Percentiles rank a stretch among this genome's conserved stretches.
phyloP scores from a whole-genome alignment of 768 basidiomycete genomes.

The Daedaleopsis sinensis region DNA sequence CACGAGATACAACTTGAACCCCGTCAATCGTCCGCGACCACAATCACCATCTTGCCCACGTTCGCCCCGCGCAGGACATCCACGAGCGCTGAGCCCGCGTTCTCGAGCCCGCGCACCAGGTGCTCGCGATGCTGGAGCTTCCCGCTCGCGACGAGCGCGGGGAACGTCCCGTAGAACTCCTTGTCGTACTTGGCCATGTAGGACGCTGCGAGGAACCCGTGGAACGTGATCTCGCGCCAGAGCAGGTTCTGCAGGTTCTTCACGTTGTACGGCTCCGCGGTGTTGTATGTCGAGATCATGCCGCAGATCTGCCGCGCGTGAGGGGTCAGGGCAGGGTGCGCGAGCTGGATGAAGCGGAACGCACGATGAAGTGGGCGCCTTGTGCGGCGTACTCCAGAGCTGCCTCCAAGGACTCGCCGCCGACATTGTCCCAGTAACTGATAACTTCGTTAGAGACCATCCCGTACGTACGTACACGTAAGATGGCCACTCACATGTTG shows the following conservation, averaged over 20 bases:
- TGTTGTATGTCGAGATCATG: conserved; percentile 33
- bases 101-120: conserved; percentile 35
- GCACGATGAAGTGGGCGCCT: conserved; percentile 28
- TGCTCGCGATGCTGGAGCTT: conserved; percentile 42
- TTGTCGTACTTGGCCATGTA: conserved; percentile 28
- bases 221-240: conserved; percentile 30
- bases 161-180: conserved; percentile 35
- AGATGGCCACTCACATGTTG: conserved; percentile 35
- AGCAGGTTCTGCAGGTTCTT: conserved; percentile 33
- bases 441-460: neutral
- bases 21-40: conserved; percentile 31
- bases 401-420: conserved; percentile 34
- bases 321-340: neutral
- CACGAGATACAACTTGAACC: neutral
- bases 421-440: conserved; percentile 39
- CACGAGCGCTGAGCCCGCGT: conserved; percentile 37
- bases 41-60: conserved; percentile 39
- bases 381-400: conserved; percentile 23
- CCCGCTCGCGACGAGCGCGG: conserved; percentile 33
- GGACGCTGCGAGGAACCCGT: conserved; percentile 34
- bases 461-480: no score
- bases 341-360: neutral
- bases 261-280: conserved; percentile 21
- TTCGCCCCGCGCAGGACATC: conserved; percentile 38
- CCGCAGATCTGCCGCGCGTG: conserved; percentile 26